Percentiles rank a stretch among this genome's conserved stretches.
phyloP scores from a whole-genome alignment of 352 stramenopile genomes.

The Phytophthora cactorum region DNA sequence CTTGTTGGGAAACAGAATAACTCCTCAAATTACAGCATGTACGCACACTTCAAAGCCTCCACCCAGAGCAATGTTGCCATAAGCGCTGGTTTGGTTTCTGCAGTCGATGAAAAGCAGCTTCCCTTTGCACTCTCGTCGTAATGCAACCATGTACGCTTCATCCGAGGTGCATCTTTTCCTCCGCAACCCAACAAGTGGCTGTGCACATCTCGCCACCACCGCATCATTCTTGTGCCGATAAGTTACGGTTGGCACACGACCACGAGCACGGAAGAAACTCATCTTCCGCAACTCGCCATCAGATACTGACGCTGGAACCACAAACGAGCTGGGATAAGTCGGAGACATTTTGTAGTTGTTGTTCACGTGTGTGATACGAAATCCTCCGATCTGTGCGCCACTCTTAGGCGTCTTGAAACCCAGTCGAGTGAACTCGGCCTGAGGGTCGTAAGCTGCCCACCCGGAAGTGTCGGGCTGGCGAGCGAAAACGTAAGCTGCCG shows the following conservation, averaged over 20 bases:
- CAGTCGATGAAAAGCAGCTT: conserved; percentile 85
- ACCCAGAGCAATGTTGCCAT: conserved; percentile 82
- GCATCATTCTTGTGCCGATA: conserved; percentile 92
- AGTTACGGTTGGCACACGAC: conserved; percentile 92
- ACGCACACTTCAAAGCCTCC: conserved; percentile 88
- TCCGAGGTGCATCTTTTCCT: conserved; percentile 93
- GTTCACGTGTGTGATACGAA: conserved; percentile 74
- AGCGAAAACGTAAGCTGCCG: conserved; percentile 58
- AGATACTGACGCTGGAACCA: conserved; percentile 92
- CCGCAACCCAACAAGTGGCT: conserved; percentile 95
- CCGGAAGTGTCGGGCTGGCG: conserved; percentile 48
- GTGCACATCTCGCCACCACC: conserved; percentile 92
- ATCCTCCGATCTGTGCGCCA: conserved; percentile 51
- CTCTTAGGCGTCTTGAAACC: conserved; percentile 55
- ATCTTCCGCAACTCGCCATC: conserved; percentile 92
- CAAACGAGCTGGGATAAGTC: conserved; percentile 84
- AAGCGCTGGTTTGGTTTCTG: conserved; percentile 85
- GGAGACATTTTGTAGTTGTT: conserved; percentile 81
- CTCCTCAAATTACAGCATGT: neutral
- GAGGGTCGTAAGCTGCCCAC: conserved; percentile 63
- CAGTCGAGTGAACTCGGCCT: conserved; percentile 66
- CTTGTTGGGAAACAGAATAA: neutral
- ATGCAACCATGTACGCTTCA: conserved; percentile 79
- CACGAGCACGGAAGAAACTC: conserved; percentile 91
- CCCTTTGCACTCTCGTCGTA: conserved; percentile 63